Evolutionary conservation across 1,139 yeast species (phyloP), one percentile per base, ranked within the genome.

Genomic region (Casaregolazyma suthepensis): DNA sequence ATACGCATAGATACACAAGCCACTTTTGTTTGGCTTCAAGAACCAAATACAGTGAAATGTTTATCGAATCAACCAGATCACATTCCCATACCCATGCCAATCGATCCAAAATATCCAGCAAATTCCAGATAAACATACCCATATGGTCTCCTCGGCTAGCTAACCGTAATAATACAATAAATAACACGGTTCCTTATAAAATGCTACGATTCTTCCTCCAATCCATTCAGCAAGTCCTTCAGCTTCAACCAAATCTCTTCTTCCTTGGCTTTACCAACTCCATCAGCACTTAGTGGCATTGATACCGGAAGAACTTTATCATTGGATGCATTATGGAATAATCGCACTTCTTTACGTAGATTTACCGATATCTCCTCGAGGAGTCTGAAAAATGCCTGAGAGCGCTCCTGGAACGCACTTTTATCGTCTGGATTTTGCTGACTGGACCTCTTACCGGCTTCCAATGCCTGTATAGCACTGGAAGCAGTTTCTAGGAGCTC

Each of bases 401-500:
- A 58, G 9, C 66, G 59, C 35, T 60, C 61, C 44, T 65, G 59
- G 57, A 75, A 75, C 31, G 62, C 63, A 38, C 65, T 61, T 50
- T 62, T 66, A 7, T 58, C 62, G 52, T 59, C 64, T 53, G 60
- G 46, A 35, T 65, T 68, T 10, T 59, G 61, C 55, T 60, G 66
- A 42, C 57, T 59, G 45, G 65, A 65, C 48, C 63, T 66, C 58
- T 71, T 74, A 51, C 74, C 77, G 43, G 64, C 61, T 47, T 68
- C 67, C 49, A 75, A 57, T 26, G 75, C 66, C 43, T 65, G 70
- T 2, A 74, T 70, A 1, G 75, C 71, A 23, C 63, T 65, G 1
- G 78, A 69, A 1, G 77, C 77, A 29, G 67, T 65, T 42, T 69
- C 70, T 22, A 75, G 57, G 53, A 75, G 62, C 23, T 70, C 58